Evolutionary conservation across 345 rosid genomes (phyloP).

Genomic region (Passiflora organensis): DNA sequence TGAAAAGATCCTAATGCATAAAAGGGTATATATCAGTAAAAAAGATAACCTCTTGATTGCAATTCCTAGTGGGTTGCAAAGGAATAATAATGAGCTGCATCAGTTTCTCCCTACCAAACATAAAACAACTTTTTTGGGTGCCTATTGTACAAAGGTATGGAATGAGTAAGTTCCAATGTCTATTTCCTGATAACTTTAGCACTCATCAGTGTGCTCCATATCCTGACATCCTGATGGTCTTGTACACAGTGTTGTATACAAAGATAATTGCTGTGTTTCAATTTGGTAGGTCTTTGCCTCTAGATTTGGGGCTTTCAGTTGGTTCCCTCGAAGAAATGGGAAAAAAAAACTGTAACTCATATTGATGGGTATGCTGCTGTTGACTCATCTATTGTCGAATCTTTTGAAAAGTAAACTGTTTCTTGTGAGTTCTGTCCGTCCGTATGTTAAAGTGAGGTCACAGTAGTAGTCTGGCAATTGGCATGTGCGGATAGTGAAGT

Average conservation of each 20-base stretch:
- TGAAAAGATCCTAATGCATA: too few relatives aligned
- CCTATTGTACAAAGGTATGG: too few relatives aligned
- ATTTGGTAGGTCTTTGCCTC: conserved; percentile 11
- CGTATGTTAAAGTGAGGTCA: conserved; percentile 11
- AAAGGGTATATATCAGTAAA: too few relatives aligned
- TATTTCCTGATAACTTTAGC: background rate
- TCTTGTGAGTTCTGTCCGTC: too few relatives aligned
- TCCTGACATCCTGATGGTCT: conserved; percentile 7
- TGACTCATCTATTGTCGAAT: conserved; percentile 11
- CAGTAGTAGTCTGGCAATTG: too few relatives aligned
- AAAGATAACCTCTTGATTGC: too few relatives aligned
- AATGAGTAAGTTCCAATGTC: background rate
- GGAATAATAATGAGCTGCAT: too few relatives aligned
- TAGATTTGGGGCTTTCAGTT: conserved; percentile 17
- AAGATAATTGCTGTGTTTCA: conserved; percentile 4
- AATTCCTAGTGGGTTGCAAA: too few relatives aligned
- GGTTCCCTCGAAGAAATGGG: conserved; percentile 6
- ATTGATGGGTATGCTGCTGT: too few relatives aligned
- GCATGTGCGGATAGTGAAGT: conserved; percentile 26
- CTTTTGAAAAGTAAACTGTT: conserved; percentile 16
- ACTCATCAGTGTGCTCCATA: background rate
- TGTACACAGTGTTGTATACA: conserved; percentile 3
- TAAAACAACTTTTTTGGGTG: too few relatives aligned
- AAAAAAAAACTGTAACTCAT: too few relatives aligned
- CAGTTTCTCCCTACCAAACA: too few relatives aligned